Evolutionary conservation across 2,329 filamentous ascomycete species (phyloP), one percentile per base, ranked within the genome.

Genomic region (Pseudogymnoascus sp.): DNA sequence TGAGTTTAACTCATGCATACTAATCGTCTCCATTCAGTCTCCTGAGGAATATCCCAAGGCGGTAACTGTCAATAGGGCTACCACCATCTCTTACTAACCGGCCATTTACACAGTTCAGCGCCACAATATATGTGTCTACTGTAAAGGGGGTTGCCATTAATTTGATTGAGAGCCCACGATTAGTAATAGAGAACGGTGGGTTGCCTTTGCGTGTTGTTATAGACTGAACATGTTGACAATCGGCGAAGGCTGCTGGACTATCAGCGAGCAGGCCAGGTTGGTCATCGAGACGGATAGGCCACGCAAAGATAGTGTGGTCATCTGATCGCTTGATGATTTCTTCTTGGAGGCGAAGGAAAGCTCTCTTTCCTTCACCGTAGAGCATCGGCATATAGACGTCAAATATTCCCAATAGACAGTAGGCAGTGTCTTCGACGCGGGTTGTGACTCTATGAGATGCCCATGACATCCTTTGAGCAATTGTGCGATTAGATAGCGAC

Each of bases 401-500:
- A 28, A 28, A 28, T 28, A 28, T 28, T 28, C 26, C 26, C 26
- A 28, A 28, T 7, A 28, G 26, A 28, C 26, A 28, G 26, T 28
- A 28, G 26, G 26, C 26, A 28, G 26, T 28, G 26, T 28, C 26
- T 28, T 28, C 26, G 26, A 28, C 26, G 26, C 26, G 26, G 26
- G 26, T 28, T 28, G 26, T 78, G 1, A 69, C n/a, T 0, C 78
- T 71, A 8, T 69, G 63, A 1, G 73, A 68, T 2, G 77, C 76
- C 78, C 77, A 69, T 33, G 62, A 66, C 61, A 68, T 63, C 63
- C 64, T 36, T 23, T 68, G 15, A 73, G 74, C 15, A 73, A 73
- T 38, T 38, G 35, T 38, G 35, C 35, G 35, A 38, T 38, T 38
- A 38, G 35, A n/a, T 70, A 63, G 11, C 76, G 75, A 0, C 77